Percentiles rank a stretch among this genome's conserved stretches.
These are phyloP conservation scores for Chaetomium sp. DNA, from an alignment of 2,329 filamentous ascomycete species.

Conservation along the genomic window DNA sequence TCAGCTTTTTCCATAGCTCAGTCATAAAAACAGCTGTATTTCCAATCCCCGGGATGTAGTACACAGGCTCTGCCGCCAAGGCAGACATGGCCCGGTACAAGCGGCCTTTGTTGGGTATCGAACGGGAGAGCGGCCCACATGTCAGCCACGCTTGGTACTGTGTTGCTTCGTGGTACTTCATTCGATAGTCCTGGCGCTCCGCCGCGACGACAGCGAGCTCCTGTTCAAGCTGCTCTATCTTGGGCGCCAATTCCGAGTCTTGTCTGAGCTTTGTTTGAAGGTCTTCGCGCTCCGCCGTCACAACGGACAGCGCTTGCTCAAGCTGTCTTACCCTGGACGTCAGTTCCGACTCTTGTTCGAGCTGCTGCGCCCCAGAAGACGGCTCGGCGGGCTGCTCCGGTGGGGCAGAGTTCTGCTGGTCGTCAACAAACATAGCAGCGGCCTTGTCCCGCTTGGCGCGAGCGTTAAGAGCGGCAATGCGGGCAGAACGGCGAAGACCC, in stretches of 20 bases:
- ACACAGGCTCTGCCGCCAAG: background rate
- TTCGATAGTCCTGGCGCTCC: too few species aligned
- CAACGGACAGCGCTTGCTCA: background rate
- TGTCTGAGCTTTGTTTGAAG: background rate
- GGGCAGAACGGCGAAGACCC: too few species aligned
- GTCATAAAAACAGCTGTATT: background rate
- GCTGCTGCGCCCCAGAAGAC: background rate
- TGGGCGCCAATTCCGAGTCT: too few species aligned
- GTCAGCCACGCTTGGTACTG: background rate
- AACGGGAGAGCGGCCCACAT: background rate
- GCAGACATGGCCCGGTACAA: background rate
- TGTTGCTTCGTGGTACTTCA: background rate
- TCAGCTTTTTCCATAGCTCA: background rate
- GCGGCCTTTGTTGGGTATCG: background rate
- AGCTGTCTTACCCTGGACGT: background rate
- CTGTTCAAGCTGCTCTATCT: too few species aligned
- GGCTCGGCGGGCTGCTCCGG: background rate
- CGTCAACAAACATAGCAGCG: too few species aligned
- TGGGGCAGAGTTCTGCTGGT: background rate
- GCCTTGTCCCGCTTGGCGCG: too few species aligned
- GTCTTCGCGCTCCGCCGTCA: background rate
- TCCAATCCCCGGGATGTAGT: background rate
- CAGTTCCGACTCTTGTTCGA: background rate
- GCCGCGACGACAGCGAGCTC: too few species aligned
- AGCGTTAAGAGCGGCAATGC: too few species aligned